Base-by-base conservation (phyloP, 805 yeast species). In the Wickerhamomyces mucosus region DNA sequence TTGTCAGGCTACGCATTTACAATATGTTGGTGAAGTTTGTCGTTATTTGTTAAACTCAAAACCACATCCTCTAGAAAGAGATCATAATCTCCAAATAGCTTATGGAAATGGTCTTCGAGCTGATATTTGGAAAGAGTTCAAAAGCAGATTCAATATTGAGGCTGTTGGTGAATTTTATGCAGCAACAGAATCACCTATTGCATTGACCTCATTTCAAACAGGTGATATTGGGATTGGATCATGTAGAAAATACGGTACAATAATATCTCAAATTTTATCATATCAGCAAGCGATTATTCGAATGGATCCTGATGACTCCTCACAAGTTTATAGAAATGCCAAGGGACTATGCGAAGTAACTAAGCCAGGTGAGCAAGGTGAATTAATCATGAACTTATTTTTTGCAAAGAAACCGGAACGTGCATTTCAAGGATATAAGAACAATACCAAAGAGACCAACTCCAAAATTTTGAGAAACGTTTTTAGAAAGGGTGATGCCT, bases 21-120 rank as follows among this genome's bases (percentile, higher is more conserved):
- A 88, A 56, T 88, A 88, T 46, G 97, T 88, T 13, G 97, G 97
- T 13, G 97, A 88, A 56, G 86, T 85, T 20, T 84, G 96, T 55
- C 71, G 97, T 29, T 89, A 86, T 49, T 64, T 88, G 37, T 56
- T 82, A 40, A 75, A 78, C 43, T 60, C 85, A 1, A 72, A 78
- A 29, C 59, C 59, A 7, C 77, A 78, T 27, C 78, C 82, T 9
- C 78, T 71, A 48, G 94, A 84, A 50, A 53, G 58, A 26, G 51
- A 51, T 26, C 95, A 84, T 52, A 39, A 50, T 5, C 76, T 82
- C 9, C 57, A 59, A 26, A 72, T 77, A 26, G 96, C 96, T 0
- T 76, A 76, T 52, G 97, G 97, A 26, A 88, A 89, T 55, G 97
- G 97, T 0, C 62, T 88, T 42, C 72, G 96, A 45, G 72, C 75